Evolutionary conservation across 352 stramenopile genomes (phyloP).

Genomic region (Phytophthora cactorum): DNA sequence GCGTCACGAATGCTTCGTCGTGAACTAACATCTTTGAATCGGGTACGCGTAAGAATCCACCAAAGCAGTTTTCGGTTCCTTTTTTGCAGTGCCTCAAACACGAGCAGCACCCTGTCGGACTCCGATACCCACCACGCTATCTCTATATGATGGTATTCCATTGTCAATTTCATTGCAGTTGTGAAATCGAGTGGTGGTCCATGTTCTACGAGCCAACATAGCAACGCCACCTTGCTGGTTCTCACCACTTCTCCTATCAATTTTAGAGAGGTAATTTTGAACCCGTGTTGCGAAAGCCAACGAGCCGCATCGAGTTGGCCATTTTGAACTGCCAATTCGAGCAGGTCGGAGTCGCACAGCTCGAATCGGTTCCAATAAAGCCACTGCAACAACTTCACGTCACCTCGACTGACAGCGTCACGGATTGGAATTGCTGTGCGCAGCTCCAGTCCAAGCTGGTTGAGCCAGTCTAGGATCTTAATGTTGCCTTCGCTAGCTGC

Average conservation of each 20-base stretch:
- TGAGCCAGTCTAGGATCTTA: conserved; percentile 3
- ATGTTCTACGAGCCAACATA: conserved; percentile 6
- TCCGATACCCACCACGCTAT: conserved; percentile 2
- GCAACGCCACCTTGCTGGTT: background rate
- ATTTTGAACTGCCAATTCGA: conserved; percentile 1
- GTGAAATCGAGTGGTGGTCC: background rate
- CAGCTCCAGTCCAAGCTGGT: conserved; percentile 1
- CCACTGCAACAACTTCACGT: conserved; percentile 9
- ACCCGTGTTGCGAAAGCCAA: conserved; percentile 4
- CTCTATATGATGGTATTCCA: background rate
- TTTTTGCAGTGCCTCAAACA: background rate
- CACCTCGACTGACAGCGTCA: background rate
- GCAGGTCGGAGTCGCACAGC: background rate
- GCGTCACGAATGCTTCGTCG: background rate
- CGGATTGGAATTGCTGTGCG: background rate
- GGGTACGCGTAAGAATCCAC: background rate
- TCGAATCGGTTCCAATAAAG: conserved; percentile 2
- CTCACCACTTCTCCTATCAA: background rate
- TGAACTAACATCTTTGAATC: background rate
- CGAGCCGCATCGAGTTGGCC: background rate
- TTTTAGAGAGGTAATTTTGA: background rate
- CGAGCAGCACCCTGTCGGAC: background rate
- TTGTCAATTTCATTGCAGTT: background rate
- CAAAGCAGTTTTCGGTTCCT: background rate
- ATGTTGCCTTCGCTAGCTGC: background rate